Evolutionary conservation across 2,329 filamentous ascomycete genomes (phyloP), one percentile per base, ranked within the genome.

Genomic region (Arthroderma sp.): DNA sequence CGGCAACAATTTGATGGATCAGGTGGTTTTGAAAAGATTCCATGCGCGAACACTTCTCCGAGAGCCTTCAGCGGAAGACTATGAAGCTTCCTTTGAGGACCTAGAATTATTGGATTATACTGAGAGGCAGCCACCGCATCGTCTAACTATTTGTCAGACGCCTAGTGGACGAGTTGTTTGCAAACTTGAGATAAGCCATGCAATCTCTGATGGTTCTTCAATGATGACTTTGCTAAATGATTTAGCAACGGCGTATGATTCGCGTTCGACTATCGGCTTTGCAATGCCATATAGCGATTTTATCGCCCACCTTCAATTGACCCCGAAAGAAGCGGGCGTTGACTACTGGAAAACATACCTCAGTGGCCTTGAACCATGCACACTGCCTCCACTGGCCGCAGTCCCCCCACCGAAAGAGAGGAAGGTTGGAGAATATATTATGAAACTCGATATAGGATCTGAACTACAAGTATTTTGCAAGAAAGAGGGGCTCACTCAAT

Each of bases 151-250:
- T 9, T 73, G 70, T 60, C 66, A 62, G 31, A 69, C 68, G 2
- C 54, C 62, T 6, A 63, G 61, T 38, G 68, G 67, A 1, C 61
- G 65, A 3, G 64, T 73, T 0, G 56, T 71, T 0, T 59, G 71
- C 37, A 71, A 71, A 54, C 58, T 73, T 6, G 69, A 71, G 57
- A 70, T 72, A 31, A 71, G 70, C 51, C 70, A 72, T 57, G 68
- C 69, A 6, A 66, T 73, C 25, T 70, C 71, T 5, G 70, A 73
- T 35, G 70, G 69, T 28, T 66, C 64, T 5, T 71, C 70, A 9
- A 63, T 68, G n/a, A 63, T 64, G 38, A 61, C 71, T 7, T 59
- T 73, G 2, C 58, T 71, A 2, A 64, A 63, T 39, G 70, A 71
- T 53, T 56, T 71, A 23, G 59, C 63, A 3, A 55, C 65, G 33